These are phyloP conservation scores for Cercospora sp. DNA, from an alignment of 2,329 filamentous ascomycete genomes.

Conservation along the genomic window DNA sequence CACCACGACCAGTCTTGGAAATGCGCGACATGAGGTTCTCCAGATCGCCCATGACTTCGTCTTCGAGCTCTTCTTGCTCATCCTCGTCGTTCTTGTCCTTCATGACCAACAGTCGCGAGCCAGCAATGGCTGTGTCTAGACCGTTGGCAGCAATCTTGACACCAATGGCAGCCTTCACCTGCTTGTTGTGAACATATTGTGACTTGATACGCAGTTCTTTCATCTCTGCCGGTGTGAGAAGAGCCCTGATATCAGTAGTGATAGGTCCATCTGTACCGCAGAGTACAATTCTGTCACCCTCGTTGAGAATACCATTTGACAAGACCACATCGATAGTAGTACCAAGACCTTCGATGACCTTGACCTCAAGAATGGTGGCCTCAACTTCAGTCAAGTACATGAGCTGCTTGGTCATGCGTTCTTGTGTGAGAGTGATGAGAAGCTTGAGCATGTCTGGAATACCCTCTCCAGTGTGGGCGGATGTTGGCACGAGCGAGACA, in stretches of 20 bases:
- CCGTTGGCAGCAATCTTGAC: conserved; percentile 98
- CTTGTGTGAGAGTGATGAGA: conserved; percentile 86
- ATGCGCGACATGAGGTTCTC: conserved; percentile 89
- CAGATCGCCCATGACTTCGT: conserved; percentile 94
- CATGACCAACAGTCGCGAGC: conserved; percentile 90
- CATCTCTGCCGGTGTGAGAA: conserved; percentile 88
- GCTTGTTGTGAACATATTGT: conserved; percentile 97
- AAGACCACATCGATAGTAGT: conserved; percentile 98
- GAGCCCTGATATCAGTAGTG: conserved; percentile 88
- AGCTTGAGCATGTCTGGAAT: conserved; percentile 99
- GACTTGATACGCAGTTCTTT: conserved; percentile 95
- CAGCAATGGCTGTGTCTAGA: conserved; percentile 92
- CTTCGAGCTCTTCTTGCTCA: conserved; percentile 76
- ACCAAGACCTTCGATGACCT: conserved; percentile 97
- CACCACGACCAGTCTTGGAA: conserved; percentile 87
- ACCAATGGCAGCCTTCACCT: conserved; percentile 96
- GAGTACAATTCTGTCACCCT: conserved; percentile 91
- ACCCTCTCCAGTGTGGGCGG: conserved; percentile 97
- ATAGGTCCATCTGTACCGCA: conserved; percentile 98
- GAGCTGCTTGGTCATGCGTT: conserved; percentile 93
- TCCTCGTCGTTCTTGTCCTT: conserved; percentile 89
- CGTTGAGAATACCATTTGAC: conserved; percentile 89
- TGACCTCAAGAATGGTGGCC: conserved; percentile 96
- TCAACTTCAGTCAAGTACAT: conserved; percentile 99
- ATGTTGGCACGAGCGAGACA: conserved; percentile 96